These are phyloP conservation scores for Psilocybe mexicana DNA, from an alignment of 1,284 basidiomycete genomes.

Conservation along the genomic window DNA sequence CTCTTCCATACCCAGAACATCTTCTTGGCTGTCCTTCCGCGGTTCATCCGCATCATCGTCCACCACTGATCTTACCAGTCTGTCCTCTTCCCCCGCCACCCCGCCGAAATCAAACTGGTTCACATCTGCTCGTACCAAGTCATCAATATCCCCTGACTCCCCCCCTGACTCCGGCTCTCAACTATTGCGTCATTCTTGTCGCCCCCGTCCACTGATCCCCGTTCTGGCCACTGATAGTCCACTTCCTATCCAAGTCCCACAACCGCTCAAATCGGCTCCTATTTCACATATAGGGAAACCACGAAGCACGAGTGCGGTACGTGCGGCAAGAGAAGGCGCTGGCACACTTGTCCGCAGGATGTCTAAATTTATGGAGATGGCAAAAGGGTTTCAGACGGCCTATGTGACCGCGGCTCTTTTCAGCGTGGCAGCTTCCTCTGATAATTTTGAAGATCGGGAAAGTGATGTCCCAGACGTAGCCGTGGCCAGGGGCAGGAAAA, in stretches of 20 bases:
- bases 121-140: conserved; percentile 21
- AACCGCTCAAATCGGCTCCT: conserved; percentile 15
- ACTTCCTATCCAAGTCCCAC: conserved; percentile 19
- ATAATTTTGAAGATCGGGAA: conserved; percentile 22
- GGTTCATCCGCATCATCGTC: conserved; percentile 42
- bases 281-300: conserved; percentile 20
- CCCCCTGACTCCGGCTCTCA: conserved; percentile 18
- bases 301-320: conserved; percentile 21
- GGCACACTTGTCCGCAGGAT: conserved; percentile 42
- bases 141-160: conserved; percentile 17
- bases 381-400: conserved; percentile 56
- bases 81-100: conserved; percentile 33
- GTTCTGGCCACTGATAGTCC: conserved; percentile 29
- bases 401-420: conserved; percentile 56
- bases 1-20: conserved; percentile 42
- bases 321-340: conserved; percentile 24
- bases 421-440: conserved; percentile 31
- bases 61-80: conserved; percentile 41
- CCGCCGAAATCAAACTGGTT: conserved; percentile 33
- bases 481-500: conserved; percentile 4
- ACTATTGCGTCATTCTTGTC: conserved; percentile 25
- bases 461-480: conserved; percentile 13
- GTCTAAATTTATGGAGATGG: conserved; percentile 48
- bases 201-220: conserved; percentile 23
- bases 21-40: conserved; percentile 59